Conservation (phyloP, 2,329 filamentous ascomycete genomes). For the Ophiostoma perfectum region DNA sequence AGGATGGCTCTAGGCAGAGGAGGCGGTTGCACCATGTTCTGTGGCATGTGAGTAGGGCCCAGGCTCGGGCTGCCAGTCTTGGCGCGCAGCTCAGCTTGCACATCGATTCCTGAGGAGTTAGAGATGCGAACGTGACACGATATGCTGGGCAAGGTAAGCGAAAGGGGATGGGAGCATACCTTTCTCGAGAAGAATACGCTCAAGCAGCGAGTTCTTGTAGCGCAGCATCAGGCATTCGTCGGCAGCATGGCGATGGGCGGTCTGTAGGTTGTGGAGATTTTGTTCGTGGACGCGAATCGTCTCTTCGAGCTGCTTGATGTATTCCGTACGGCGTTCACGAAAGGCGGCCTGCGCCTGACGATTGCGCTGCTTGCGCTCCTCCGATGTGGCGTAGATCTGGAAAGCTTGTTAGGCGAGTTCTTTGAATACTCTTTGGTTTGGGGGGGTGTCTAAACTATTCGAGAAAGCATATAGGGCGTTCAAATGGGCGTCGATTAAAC, state of each 20-base stretch:
- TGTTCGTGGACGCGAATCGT: slow-evolving; percentile 97
- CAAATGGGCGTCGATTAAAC: background rate
- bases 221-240: slow-evolving; percentile 97
- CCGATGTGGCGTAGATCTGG: slow-evolving; percentile 96
- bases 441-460: too few relatives aligned
- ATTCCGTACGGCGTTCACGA: slow-evolving; percentile 92
- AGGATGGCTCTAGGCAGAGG: slow-evolving; percentile 75
- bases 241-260: slow-evolving; percentile 86
- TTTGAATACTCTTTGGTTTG: too few relatives aligned
- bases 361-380: slow-evolving; percentile 96
- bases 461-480: too few relatives aligned
- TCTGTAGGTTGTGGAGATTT: slow-evolving; percentile 84
- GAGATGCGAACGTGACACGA: background rate
- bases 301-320: slow-evolving; percentile 97
- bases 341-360: slow-evolving; percentile 96
- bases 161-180: slow-evolving; percentile 45
- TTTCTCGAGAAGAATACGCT: slow-evolving; percentile 94
- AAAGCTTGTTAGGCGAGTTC: background rate
- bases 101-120: slow-evolving; percentile 70
- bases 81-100: slow-evolving; percentile 87
- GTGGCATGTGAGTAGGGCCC: slow-evolving; percentile 61
- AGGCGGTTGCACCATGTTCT: slow-evolving; percentile 64
- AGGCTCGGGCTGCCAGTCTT: slow-evolving; percentile 85
- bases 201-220: slow-evolving; percentile 95
- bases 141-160: background rate